These are phyloP conservation scores for Omphalotus guepiniiformis DNA, from an alignment of 768 basidiomycete species.

Conservation along the genomic window DNA sequence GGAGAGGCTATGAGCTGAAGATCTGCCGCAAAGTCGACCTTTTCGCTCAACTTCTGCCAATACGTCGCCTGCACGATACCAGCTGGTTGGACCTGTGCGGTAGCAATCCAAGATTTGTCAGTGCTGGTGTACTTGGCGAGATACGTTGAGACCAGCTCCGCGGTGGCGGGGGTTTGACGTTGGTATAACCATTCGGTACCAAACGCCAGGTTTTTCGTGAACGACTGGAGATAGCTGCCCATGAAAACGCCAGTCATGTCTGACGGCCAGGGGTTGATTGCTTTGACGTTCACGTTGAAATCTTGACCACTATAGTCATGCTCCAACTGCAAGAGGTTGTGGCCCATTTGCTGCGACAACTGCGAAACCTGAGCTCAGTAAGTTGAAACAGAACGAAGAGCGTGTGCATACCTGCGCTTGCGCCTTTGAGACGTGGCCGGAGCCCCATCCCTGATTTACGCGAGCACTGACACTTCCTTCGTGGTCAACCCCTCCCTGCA, in stretches of 20 bases:
- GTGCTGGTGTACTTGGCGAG: slow-evolving; percentile 73
- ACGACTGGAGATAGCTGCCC: slow-evolving; percentile 87
- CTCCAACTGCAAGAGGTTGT: slow-evolving; percentile 91
- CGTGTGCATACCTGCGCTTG: slow-evolving; percentile 71
- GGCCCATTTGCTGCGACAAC: slow-evolving; percentile 73
- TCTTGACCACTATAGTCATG: slow-evolving; percentile 91
- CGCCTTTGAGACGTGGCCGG: slow-evolving; percentile 73
- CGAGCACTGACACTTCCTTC: slow-evolving; percentile 88
- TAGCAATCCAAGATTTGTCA: slow-evolving; percentile 87
- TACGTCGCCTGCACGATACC: slow-evolving; percentile 90
- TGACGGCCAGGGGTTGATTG: slow-evolving; percentile 84
- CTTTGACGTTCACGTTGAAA: slow-evolving; percentile 81
- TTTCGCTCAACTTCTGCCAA: slow-evolving; percentile 93
- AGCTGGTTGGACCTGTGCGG: slow-evolving; percentile 77
- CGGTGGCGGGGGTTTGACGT: slow-evolving; percentile 63
- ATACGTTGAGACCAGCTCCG: slow-evolving; percentile 72
- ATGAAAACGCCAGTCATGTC: slow-evolving; percentile 91
- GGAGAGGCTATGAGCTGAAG: slow-evolving; percentile 78
- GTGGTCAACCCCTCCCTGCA: slow-evolving; percentile 93
- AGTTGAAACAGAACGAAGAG: neutral
- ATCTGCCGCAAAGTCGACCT: slow-evolving; percentile 97
- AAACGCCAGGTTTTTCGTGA: slow-evolving; percentile 85
- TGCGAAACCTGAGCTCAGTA: slow-evolving; percentile 27
- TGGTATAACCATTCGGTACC: slow-evolving; percentile 86
- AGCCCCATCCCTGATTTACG: slow-evolving; percentile 85